Base-by-base conservation (phyloP, 2,329 filamentous ascomycete genomes). In the Sphaerulina populicola region DNA sequence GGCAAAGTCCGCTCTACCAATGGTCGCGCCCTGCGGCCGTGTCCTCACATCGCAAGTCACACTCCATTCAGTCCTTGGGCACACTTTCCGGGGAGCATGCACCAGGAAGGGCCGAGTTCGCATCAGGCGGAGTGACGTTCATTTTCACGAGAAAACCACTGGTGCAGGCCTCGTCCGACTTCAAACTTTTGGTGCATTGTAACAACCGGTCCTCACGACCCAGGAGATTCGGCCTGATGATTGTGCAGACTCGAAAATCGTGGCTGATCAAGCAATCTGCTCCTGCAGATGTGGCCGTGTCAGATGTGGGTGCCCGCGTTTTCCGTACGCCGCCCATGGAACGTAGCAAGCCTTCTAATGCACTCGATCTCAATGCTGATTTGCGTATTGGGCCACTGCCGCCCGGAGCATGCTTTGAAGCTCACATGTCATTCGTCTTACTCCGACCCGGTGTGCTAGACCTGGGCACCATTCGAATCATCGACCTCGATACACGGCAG, bases 331-430 rank as follows among this genome's bases (percentile, higher is more conserved):
- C 53, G n/a, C 41, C 49, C 4, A 23, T 55, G 10, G 52, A 60
- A 14, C 71, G 77, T 23, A 71, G 82, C 23, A 83, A 86, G 52
- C 71, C 75, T 8, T 77, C 81, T 2, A 83, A 88, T 57, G 70
- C 90, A 30, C 73, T 88, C n/a, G 88, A 83, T 61, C 71, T 90
- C 44, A 88, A 82, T 52, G 82, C 85, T 3, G 86, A 90, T 66
- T 79, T 83, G 21, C 75, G 85, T 30, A 78, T 90, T 29, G 86
- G 86, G 0, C 85, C 85, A 30, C 70, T 93, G 35, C 78, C 81
- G 23, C 80, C 86, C 0, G 80, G 80, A 2, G 81, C 85, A 7
- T 90, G 85, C 62, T 85, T 88, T 60, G 83, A 84, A 35, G 81
- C 80, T 1, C 83, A 87, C 65, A 66, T 91, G 59, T 79, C 80